Conservation (phyloP, 257 asterid species). For the Ajuga chamaepitys region DNA sequence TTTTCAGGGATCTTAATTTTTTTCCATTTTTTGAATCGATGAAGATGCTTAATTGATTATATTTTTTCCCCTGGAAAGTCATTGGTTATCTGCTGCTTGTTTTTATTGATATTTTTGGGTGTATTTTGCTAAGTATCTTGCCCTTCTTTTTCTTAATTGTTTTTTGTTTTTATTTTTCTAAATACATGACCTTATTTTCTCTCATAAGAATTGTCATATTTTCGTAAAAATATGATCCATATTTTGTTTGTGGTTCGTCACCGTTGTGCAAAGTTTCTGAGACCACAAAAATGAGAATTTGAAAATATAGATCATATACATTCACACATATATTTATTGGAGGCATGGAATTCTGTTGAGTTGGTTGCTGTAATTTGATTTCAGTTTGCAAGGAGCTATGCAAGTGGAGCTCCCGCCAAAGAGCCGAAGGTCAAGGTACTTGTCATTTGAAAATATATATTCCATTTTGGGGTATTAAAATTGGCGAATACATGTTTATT, state of each 20-base stretch:
- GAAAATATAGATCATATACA: background rate
- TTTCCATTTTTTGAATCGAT: background rate
- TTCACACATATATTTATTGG: background rate
- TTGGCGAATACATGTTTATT: slow-evolving; percentile 18
- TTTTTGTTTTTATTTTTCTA: background rate
- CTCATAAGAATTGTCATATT: background rate
- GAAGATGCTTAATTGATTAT: background rate
- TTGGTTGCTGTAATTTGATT: slow-evolving; percentile 11
- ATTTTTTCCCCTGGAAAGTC: background rate
- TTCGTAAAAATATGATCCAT: background rate
- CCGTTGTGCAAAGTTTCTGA: background rate
- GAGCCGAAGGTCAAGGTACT: slow-evolving; percentile 59
- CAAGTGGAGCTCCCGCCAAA: slow-evolving; percentile 39
- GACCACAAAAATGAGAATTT: too few relatives aligned
- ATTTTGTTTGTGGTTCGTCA: background rate
- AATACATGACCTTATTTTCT: background rate
- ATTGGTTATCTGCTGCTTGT: background rate
- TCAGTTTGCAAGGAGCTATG: slow-evolving; percentile 53
- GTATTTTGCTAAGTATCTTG: background rate
- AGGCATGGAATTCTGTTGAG: background rate
- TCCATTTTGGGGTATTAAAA: background rate
- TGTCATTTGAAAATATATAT: background rate
- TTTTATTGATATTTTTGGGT: background rate
- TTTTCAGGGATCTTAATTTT: background rate
- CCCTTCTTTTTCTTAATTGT: too few relatives aligned